These are phyloP conservation scores for Pythium phragmitis DNA, from an alignment of 352 stramenopile genomes.

Conservation along the genomic window DNA sequence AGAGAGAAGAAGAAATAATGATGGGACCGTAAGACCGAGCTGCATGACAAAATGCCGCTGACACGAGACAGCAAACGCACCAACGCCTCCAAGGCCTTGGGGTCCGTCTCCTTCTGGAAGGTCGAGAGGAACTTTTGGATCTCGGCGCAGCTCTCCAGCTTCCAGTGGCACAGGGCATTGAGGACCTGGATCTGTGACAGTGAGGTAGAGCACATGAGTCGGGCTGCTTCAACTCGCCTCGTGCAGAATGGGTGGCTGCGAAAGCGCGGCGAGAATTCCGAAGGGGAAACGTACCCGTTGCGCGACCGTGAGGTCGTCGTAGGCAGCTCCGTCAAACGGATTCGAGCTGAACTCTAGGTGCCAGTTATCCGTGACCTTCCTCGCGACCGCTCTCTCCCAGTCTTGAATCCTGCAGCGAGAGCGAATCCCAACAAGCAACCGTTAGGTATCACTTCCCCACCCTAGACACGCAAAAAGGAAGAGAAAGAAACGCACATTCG, in stretches of 20 bases:
- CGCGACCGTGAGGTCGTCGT: conserved; percentile 55
- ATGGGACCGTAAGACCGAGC: not conserved
- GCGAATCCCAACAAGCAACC: conserved; percentile 9
- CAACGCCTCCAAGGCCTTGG: conserved; percentile 56
- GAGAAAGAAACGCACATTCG: conserved; percentile 55
- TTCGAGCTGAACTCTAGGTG: conserved; percentile 62
- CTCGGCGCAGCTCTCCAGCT: conserved; percentile 71
- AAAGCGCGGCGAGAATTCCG: not conserved
- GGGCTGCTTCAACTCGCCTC: not conserved
- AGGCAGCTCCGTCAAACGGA: conserved; percentile 55
- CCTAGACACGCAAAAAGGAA: not conserved
- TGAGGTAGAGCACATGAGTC: not conserved
- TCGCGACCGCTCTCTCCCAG: conserved; percentile 71
- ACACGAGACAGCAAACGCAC: conserved; percentile 31
- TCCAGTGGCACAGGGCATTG: conserved; percentile 81
- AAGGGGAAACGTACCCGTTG: conserved; percentile 42
- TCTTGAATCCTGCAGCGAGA: conserved; percentile 64
- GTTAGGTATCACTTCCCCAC: not conserved
- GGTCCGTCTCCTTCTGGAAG: conserved; percentile 65
- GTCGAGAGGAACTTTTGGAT: conserved; percentile 72
- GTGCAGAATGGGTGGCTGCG: not conserved
- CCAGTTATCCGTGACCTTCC: conserved; percentile 82
- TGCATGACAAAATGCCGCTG: too few relatives aligned
- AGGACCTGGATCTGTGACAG: conserved; percentile 62
- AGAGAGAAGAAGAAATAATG: not conserved